Percentiles rank a stretch among this genome's conserved stretches.
Conservation (phyloP, 345 rosid species). For the Eucalyptus curtisii region DNA sequence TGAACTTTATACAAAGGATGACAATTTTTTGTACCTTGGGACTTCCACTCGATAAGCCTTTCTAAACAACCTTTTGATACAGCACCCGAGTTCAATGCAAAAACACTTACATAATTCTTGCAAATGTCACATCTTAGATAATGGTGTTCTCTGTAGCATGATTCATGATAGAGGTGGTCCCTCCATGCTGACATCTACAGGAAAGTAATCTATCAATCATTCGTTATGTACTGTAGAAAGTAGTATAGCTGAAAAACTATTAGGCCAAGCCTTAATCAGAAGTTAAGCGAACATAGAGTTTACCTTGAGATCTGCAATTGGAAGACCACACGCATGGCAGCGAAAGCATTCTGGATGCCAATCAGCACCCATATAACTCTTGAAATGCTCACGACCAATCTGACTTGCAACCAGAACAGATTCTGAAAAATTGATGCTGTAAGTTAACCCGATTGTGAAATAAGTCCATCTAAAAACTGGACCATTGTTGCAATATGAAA, state of each 20-base stretch:
- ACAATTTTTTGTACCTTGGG: neutral
- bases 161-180: slow-evolving; percentile 54
- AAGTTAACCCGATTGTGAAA: neutral
- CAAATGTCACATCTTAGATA: slow-evolving; percentile 89
- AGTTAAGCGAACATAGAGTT: neutral
- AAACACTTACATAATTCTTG: slow-evolving; percentile 52
- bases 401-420: slow-evolving; percentile 27
- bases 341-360: slow-evolving; percentile 36
- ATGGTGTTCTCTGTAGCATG: slow-evolving; percentile 66
- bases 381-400: slow-evolving; percentile 13
- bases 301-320: slow-evolving; percentile 53
- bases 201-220: neutral
- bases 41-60: neutral
- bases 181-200: neutral
- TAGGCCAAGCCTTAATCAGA: neutral
- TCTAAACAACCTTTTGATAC: neutral
- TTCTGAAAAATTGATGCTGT: neutral
- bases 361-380: slow-evolving; percentile 16
- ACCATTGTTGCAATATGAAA: neutral
- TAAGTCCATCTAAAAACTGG: neutral
- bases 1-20: neutral
- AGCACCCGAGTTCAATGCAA: neutral
- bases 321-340: slow-evolving; percentile 15
- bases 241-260: neutral
- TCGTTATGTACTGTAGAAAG: neutral